Evolutionary conservation across 352 stramenopile genomes (phyloP), one percentile per base, ranked within the genome.

Genomic region (Thalassiosira livingstoniorum): DNA sequence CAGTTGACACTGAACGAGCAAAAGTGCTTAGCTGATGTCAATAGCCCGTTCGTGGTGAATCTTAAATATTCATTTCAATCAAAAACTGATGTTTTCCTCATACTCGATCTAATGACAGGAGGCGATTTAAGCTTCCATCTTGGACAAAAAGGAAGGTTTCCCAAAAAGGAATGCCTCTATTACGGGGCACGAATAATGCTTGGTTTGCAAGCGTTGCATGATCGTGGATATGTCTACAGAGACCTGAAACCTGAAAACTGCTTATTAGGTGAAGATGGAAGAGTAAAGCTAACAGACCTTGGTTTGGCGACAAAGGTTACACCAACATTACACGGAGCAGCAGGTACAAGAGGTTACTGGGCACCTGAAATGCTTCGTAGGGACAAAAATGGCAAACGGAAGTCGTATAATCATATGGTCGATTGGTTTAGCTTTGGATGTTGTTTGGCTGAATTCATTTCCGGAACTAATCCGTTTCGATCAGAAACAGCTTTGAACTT

Each of bases 401-500:
- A 97, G 82, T 88, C 92, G n/a, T 99, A 99, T 86, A 95, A 95
- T 79, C 92, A 98, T 42, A 87, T 92, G 4, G 97, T 98, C 13
- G 97, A 99, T 91, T 99, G 97, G 96, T 99, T 98, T 92, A 98
- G 95, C 79, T 98, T 98, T 85, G 97, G 97, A 11, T 99, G 97
- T 82, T 94, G 98, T 65, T 87, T 99, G 29, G 98, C 98, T 80
- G 97, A 99, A 88, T 97, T 99, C 75, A 94, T 99, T 53, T 97
- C 96, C 57, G 97, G 97, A 39, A 96, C 96, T 64, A 99, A 97
- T 76, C 97, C 97, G n/a, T 99, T 99, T 83, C 94, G 96, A 68
- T 98, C 97, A 25, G 97, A 98, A 58, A 95, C 94, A 70, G 96
- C 96, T 58, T 95, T 98, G 57, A 96, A 96, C 35, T 95, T 98